Evolutionary conservation across 768 basidiomycete genomes (phyloP).

Genomic region (Coprinopsis sp.): DNA sequence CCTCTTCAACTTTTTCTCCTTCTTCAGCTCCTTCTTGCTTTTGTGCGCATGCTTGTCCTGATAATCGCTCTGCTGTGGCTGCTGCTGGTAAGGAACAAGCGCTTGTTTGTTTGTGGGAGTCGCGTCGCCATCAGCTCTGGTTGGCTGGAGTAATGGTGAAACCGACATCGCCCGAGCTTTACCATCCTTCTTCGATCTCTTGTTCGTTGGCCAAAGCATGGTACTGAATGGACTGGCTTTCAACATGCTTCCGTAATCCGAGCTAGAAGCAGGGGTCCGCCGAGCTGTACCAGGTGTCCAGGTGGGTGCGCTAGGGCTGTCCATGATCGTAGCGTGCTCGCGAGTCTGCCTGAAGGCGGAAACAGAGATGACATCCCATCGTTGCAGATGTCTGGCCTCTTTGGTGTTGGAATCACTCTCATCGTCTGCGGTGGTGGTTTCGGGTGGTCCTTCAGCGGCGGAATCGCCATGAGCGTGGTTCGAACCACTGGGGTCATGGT

Average conservation of each 20-base stretch:
- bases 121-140: slow-evolving; percentile 49
- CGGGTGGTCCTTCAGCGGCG: slow-evolving; percentile 21
- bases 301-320: slow-evolving; percentile 16
- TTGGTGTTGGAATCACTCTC: slow-evolving; percentile 32
- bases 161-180: slow-evolving; percentile 33
- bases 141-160: slow-evolving; percentile 50
- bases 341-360: slow-evolving; percentile 67
- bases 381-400: slow-evolving; percentile 46
- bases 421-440: slow-evolving; percentile 25
- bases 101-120: slow-evolving; percentile 48
- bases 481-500: slow-evolving; percentile 40
- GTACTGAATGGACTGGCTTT: slow-evolving; percentile 52
- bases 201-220: slow-evolving; percentile 48
- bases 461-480: not conserved
- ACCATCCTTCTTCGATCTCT: slow-evolving; percentile 26
- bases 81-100: slow-evolving; percentile 15
- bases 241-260: slow-evolving; percentile 46
- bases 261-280: slow-evolving; percentile 25
- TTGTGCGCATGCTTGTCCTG: slow-evolving; percentile 41
- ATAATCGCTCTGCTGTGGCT: slow-evolving; percentile 24
- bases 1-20: slow-evolving; percentile 66
- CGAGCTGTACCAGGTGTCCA: slow-evolving; percentile 36
- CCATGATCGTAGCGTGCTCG: slow-evolving; percentile 24
- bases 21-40: slow-evolving; percentile 57
- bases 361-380: slow-evolving; percentile 75